A percentile compares a stretch with the other conserved stretches of the same genome.
phyloP scores from a whole-genome alignment of 805 yeast genomes.

The Saccharomycopsis babjevae region DNA sequence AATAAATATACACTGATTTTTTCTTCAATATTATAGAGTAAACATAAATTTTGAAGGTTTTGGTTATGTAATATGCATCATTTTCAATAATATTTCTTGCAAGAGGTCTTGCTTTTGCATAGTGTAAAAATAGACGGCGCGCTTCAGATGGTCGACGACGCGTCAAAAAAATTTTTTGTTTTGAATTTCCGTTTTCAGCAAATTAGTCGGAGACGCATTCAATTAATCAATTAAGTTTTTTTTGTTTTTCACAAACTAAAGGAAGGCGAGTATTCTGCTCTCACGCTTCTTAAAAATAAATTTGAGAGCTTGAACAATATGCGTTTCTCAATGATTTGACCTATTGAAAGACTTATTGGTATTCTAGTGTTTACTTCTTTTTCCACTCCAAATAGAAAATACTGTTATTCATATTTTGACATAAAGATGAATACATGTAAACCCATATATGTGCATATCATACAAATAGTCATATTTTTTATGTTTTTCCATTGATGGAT shows the following conservation, averaged over 20 bases:
- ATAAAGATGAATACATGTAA: no score
- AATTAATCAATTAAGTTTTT: not conserved
- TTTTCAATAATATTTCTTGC: not conserved
- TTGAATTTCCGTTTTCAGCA: not conserved
- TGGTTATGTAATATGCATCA: not conserved
- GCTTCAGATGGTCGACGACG: not conserved
- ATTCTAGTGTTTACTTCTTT: no score
- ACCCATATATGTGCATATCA: no score
- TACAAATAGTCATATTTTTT: no score
- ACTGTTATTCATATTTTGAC: no score
- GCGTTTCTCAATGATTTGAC: not conserved
- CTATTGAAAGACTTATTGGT: no score
- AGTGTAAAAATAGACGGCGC: conserved; percentile 1
- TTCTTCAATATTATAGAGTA: not conserved
- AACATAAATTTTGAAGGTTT: not conserved
- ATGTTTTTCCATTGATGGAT: no score
- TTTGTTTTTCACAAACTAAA: not conserved
- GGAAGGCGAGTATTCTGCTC: not conserved
- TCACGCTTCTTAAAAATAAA: not conserved
- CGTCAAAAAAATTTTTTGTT: not conserved
- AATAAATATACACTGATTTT: not conserved
- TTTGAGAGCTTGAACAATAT: not conserved
- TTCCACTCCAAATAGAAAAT: no score
- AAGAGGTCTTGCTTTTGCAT: not conserved
- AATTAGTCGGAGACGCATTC: not conserved